Base-by-base conservation (phyloP, 78 protist genomes). In the Dictyostelium purpureum region DNA sequence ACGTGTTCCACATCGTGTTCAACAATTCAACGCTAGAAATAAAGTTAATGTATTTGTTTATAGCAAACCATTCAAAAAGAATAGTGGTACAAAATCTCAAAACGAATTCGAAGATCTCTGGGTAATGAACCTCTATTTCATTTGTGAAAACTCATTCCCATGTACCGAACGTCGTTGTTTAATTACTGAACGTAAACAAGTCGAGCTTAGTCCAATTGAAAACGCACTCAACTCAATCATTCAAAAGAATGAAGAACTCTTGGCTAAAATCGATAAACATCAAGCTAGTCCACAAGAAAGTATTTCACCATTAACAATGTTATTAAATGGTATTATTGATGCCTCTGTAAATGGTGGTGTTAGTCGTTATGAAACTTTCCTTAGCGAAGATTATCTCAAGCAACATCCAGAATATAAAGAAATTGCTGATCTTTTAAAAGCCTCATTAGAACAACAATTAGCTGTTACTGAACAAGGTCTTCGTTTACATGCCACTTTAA, bases 261-360 rank as follows among this genome's bases (percentile, higher is more conserved):
- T 66, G 35, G 88, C 88, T 9, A 33, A 75, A 35, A 76, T 90
- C 88, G 94, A 76, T 40, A 70, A 65, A 45, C 65, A 85, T 31
- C 66, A 59, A 70, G 81, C 66, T 18, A 73, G 37, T 6, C 81
- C 78, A 14, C 73, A 61, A 35, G 75, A 67, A 4, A 80, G 69
- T 19, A 66, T 94, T 37, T 77, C 54, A n/a, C 96, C 97, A 47
- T 61, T 95, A 28, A 73, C 95, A 19, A 95, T 95, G 97, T 37
- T 76, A n/a, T 66, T 95, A 33, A 89, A 95, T 63, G 97, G 97
- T 35, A 75, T 95, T 12, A 90, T 95, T 71, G 97, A 95, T 77
- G 97, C 97, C 56, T 85, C 95, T 35, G 97, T 95, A 38, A 90
- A 90, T 78, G 97, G 97, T 18, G 97, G 97, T n/a, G 42, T 85